phyloP scores from a whole-genome alignment of 2,329 filamentous ascomycete species.

The Aspergillus candidus region DNA sequence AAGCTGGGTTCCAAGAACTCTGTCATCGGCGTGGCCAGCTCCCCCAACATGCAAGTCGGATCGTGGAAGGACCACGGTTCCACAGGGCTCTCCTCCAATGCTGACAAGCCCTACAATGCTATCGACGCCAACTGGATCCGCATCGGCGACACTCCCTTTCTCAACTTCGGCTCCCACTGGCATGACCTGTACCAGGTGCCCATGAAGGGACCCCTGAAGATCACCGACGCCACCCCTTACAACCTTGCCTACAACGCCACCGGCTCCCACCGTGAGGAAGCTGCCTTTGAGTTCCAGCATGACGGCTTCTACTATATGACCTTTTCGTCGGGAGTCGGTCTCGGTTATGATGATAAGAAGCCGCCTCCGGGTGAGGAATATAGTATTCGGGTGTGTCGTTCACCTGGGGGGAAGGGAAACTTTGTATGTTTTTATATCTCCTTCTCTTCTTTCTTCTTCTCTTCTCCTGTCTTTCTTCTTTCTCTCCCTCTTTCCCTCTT shows the following conservation, averaged over 20 bases:
- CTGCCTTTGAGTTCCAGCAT: conserved; percentile 50
- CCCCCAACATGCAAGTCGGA: conserved; percentile 34
- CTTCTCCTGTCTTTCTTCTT: background rate
- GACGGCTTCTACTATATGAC: conserved; percentile 59
- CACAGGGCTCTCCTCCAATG: conserved; percentile 32
- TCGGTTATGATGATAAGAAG: conserved; percentile 48
- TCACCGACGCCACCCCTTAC: conserved; percentile 29
- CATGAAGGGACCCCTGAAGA: conserved; percentile 34
- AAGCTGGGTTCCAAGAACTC: conserved; percentile 56
- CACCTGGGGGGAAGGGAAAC: conserved; percentile 44
- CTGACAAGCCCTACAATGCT: conserved; percentile 48
- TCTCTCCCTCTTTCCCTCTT: too few species aligned
- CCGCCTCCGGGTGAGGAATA: conserved; percentile 57
- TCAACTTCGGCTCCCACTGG: conserved; percentile 69
- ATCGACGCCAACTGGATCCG: conserved; percentile 55
- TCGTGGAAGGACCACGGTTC: conserved; percentile 34
- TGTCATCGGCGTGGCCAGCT: conserved; percentile 55
- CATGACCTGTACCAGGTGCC: conserved; percentile 55
- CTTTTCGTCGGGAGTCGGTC: conserved; percentile 54
- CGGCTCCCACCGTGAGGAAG: conserved; percentile 53
- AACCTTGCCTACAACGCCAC: conserved; percentile 51
- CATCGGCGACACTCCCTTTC: conserved; percentile 38
- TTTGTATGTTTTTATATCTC: conserved; percentile 50
- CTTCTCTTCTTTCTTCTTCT: background rate
- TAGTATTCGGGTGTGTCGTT: conserved; percentile 58